Base-by-base conservation (phyloP, 805 yeast genomes). In the Zygosaccharomyces rouxii region DNA sequence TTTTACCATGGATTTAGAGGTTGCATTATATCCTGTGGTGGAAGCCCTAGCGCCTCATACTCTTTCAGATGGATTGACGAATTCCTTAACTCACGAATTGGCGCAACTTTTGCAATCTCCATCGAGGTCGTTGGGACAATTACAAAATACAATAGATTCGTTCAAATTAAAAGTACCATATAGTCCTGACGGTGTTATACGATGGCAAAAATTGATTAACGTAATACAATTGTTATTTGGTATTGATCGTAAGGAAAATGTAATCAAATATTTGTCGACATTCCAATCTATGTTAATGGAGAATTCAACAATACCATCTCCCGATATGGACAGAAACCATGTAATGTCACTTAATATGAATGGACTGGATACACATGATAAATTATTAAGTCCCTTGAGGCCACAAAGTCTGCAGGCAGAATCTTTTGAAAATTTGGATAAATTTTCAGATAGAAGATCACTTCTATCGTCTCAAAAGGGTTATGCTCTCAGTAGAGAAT, bases 341-440 rank as follows among this genome's bases (percentile, higher is more conserved):
- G 51, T 22, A 11, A 3, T 46, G 5, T 29, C 45, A 11, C 40
- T 52, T 5, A 53, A 49, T 38, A 38, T 25, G 41, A 25, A 44
- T 16, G 47, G 49, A 9, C 21, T 56, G 10, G 53, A 49, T 13
- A 47, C 39, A 10, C 55, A 56, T 39, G 54, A 54, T 28, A 47
- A 48, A 38, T 37, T 57, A 29, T 13, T 52, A 38, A 55, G 56
- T 23, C 59, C 63, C 4, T 19, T 49, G n/a, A 44, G 52, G 38
- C 48, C 54, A 13, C 55, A 58, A 11, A 58, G 64, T 43, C 54
- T 55, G 7, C 66, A 67, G n/a, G 67, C 69, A 4, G 73, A 69
- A 42, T 71, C 75, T 0, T 71, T 65, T 54, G 75, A 71, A 46
- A 66, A 70, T 39, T 54, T 65, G 35, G 75, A 71, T 48, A 61